phyloP scores from a whole-genome alignment of 1,284 basidiomycete genomes.

The Moesziomyces antarcticus region DNA sequence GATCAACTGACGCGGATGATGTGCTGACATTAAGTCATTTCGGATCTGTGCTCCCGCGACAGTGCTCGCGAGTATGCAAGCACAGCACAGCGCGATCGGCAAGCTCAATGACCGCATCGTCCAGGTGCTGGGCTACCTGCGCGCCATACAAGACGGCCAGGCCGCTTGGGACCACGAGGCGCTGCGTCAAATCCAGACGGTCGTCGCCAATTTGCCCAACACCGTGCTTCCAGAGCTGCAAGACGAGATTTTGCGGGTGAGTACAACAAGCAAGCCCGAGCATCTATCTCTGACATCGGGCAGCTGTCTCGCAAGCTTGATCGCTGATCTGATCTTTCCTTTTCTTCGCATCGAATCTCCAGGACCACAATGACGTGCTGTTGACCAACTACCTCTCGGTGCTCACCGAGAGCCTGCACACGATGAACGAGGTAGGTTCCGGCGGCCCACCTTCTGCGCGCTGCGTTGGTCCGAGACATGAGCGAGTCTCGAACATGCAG shows the following conservation, averaged over 20 bases:
- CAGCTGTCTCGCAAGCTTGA: neutral
- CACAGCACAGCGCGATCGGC: slow-evolving; percentile 91
- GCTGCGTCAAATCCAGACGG: slow-evolving; percentile 83
- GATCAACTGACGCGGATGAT: neutral
- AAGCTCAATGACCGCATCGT: slow-evolving; percentile 93
- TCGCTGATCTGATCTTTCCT: slow-evolving; percentile 7
- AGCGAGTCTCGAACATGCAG: slow-evolving; percentile 1
- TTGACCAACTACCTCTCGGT: slow-evolving; percentile 87
- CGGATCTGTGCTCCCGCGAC: neutral
- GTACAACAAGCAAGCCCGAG: slow-evolving; percentile 1
- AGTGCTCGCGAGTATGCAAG: slow-evolving; percentile 90
- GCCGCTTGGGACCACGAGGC: slow-evolving; percentile 72
- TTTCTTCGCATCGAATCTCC: neutral
- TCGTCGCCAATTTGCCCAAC: slow-evolving; percentile 76
- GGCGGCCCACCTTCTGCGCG: too few species aligned
- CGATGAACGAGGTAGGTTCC: slow-evolving; percentile 84
- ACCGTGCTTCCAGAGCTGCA: slow-evolving; percentile 46
- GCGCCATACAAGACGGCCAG: slow-evolving; percentile 32
- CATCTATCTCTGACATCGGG: neutral
- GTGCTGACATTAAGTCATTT: neutral
- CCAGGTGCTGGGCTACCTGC: slow-evolving; percentile 79
- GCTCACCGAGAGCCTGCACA: slow-evolving; percentile 86
- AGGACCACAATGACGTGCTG: slow-evolving; percentile 97
- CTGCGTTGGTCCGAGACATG: too few species aligned
- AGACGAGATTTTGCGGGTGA: slow-evolving; percentile 48